A percentile compares a stretch with the other conserved stretches of the same genome.
These are phyloP conservation scores for Syncephalis fuscata DNA, from an alignment of 371 early-diverging fungal species.

Conservation along the genomic window DNA sequence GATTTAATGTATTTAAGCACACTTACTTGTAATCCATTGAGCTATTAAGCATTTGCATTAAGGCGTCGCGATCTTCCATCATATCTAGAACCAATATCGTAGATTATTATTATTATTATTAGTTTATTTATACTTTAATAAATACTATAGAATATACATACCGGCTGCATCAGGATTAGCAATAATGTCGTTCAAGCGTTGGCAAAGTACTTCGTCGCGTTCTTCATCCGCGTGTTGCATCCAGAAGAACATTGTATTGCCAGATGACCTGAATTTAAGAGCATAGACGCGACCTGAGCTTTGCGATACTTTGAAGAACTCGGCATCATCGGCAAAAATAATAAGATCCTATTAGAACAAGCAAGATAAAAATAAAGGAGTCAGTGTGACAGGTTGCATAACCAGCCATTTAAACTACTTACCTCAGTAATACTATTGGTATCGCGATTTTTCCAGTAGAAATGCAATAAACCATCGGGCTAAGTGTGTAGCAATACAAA, in stretches of 20 bases:
- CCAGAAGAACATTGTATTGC: conserved; percentile 63
- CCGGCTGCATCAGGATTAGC: conserved; percentile 27
- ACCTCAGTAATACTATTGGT: conserved; percentile 32
- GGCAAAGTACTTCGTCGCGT: conserved; percentile 29
- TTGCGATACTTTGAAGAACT: conserved; percentile 38
- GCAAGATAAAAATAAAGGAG: background rate
- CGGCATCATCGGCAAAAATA: conserved; percentile 63
- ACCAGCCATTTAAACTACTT: conserved; percentile 2
- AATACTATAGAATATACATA: no score
- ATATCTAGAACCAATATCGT: background rate
- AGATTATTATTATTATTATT: background rate
- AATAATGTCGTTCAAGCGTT: conserved; percentile 33
- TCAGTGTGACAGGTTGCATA: background rate
- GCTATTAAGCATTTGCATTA: conserved; percentile 8
- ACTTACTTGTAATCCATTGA: no score
- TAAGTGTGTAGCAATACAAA: conserved; percentile 32
- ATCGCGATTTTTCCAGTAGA: conserved; percentile 58
- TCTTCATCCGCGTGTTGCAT: conserved; percentile 48
- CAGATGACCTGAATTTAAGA: conserved; percentile 55
- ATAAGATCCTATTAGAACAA: conserved; percentile 32
- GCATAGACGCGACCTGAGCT: conserved; percentile 57
- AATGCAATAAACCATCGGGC: conserved; percentile 51
- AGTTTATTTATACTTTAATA: conserved; percentile 4
- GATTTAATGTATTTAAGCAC: no score
- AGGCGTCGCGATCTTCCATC: conserved; percentile 7